Conservation (phyloP, 176 grass and related monocot species). For the Coix lacrymajobi region DNA sequence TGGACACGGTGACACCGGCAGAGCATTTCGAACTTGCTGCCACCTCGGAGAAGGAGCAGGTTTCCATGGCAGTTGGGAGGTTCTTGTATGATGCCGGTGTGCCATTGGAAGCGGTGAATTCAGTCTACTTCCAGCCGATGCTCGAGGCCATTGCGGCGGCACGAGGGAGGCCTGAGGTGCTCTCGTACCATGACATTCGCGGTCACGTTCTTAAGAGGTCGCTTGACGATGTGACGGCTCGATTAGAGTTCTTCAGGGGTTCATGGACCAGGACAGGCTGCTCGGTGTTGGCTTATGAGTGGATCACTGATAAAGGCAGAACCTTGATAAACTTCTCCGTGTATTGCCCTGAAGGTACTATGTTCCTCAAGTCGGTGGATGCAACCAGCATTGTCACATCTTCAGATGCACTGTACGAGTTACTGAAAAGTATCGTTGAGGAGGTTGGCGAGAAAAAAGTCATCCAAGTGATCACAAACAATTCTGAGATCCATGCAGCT, state of each 20-base stretch:
- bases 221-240: slow-evolving; percentile 51
- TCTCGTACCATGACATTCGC: slow-evolving; percentile 72
- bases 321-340: slow-evolving; percentile 83
- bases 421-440: slow-evolving; percentile 70
- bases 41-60: slow-evolving; percentile 48
- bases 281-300: slow-evolving; percentile 77
- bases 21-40: not conserved
- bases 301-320: slow-evolving; percentile 47
- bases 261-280: slow-evolving; percentile 74
- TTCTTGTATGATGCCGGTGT: slow-evolving; percentile 71
- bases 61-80: slow-evolving; percentile 60
- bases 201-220: slow-evolving; percentile 68
- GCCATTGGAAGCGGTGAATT: slow-evolving; percentile 75
- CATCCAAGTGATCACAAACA: slow-evolving; percentile 80
- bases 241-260: slow-evolving; percentile 45
- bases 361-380: slow-evolving; percentile 84
- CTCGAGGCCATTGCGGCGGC: slow-evolving; percentile 53
- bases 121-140: slow-evolving; percentile 73
- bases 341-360: slow-evolving; percentile 78
- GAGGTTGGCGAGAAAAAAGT: slow-evolving; percentile 71
- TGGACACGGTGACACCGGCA: not conserved
- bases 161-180: slow-evolving; percentile 34
- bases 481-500: slow-evolving; percentile 50
- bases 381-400: slow-evolving; percentile 64
- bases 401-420: slow-evolving; percentile 55